Percentiles rank a stretch among this genome's conserved stretches.
phyloP scores from a whole-genome alignment of 768 basidiomycete genomes.

The Boletus pseudopeckii region DNA sequence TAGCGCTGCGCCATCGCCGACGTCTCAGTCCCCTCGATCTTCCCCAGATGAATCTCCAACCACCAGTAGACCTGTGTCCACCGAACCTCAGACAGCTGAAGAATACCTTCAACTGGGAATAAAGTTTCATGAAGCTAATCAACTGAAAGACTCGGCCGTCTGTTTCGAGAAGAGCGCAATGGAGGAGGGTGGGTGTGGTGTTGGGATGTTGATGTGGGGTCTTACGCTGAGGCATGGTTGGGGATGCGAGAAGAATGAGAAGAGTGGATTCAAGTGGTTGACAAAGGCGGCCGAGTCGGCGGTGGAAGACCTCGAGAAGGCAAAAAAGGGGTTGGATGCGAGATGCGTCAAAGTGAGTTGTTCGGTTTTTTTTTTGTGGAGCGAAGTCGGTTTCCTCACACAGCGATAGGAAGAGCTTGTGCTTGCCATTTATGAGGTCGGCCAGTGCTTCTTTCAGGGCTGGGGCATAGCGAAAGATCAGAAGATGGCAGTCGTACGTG shows the following conservation, averaged over 20 bases:
- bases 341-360: slow-evolving; percentile 51
- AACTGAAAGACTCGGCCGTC: slow-evolving; percentile 60
- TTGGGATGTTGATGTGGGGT: slow-evolving; percentile 94
- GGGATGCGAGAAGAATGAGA: slow-evolving; percentile 81
- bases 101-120: slow-evolving; percentile 77
- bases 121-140: slow-evolving; percentile 70
- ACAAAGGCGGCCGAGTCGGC: slow-evolving; percentile 78
- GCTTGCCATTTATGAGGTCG: slow-evolving; percentile 88
- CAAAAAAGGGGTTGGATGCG: slow-evolving; percentile 50
- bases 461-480: slow-evolving; percentile 88
- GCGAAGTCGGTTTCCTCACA: not conserved
- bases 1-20: slow-evolving; percentile 42
- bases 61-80: slow-evolving; percentile 15
- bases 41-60: slow-evolving; percentile 16
- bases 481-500: slow-evolving; percentile 81
- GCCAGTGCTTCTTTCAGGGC: slow-evolving; percentile 88
- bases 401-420: slow-evolving; percentile 66
- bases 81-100: slow-evolving; percentile 44
- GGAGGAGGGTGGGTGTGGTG: slow-evolving; percentile 72
- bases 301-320: slow-evolving; percentile 69
- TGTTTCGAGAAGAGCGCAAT: slow-evolving; percentile 79
- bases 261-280: slow-evolving; percentile 78
- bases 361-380: not conserved
- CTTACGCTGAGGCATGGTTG: slow-evolving; percentile 82
- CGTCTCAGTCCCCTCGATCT: slow-evolving; percentile 19